These are phyloP conservation scores for Nicotiana benthamiana DNA, from an alignment of 257 asterid genomes.

Conservation along the genomic window DNA sequence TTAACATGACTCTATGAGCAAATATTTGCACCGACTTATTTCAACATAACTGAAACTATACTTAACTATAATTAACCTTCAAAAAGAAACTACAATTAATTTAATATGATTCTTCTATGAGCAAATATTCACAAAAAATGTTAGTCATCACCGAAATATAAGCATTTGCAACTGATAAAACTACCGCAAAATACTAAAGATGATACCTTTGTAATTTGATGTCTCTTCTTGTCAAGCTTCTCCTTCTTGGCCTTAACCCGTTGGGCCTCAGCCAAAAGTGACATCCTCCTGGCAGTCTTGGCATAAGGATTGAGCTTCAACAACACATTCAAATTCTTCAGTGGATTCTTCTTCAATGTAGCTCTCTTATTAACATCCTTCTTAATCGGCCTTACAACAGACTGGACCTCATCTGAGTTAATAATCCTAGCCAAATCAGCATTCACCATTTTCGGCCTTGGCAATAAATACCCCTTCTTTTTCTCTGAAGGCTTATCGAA, in stretches of 20 bases:
- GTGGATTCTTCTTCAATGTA: conserved; percentile 10
- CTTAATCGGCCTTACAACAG: conserved; percentile 80
- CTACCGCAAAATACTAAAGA: not conserved
- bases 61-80: no score
- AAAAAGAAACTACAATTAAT: no score
- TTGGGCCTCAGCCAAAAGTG: conserved; percentile 77
- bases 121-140: not conserved
- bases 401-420: conserved; percentile 86
- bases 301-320: conserved; percentile 81
- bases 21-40: not conserved
- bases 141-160: not conserved
- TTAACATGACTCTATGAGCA: not conserved
- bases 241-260: conserved; percentile 71
- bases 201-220: conserved; percentile 54
- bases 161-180: not conserved
- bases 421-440: conserved; percentile 81
- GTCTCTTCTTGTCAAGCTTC: conserved; percentile 67
- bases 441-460: conserved; percentile 70
- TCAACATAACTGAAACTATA: not conserved
- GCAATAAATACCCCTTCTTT: conserved; percentile 67
- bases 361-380: conserved; percentile 38
- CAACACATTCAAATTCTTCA: conserved; percentile 17
- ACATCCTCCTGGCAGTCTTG: conserved; percentile 61
- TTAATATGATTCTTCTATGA: not conserved
- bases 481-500: conserved; percentile 57